Percentiles rank a stretch among this genome's conserved stretches.
Conservation (phyloP, 306 rosid species). For the Sphenostylis stenocarpa region DNA sequence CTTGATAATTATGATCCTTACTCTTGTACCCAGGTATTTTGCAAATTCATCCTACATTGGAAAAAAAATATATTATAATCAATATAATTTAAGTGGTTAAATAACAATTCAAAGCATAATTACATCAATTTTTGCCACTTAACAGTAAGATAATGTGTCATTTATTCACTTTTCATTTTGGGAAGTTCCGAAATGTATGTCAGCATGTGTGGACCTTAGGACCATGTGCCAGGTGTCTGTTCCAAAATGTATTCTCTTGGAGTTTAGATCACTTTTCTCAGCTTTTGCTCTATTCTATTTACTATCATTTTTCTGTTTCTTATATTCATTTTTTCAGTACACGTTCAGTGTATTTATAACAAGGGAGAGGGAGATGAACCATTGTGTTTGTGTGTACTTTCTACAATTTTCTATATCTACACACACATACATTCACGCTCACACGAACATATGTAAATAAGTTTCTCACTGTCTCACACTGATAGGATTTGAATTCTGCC, state of each 20-base stretch:
- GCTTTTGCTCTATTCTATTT: neutral
- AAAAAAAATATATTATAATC: too few species aligned
- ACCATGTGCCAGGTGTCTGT: neutral
- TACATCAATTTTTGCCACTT: too few species aligned
- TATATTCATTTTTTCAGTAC: neutral
- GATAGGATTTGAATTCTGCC: constrained; percentile 87
- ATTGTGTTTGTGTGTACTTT: neutral
- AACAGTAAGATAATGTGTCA: too few species aligned
- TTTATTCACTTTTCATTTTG: constrained; percentile 8
- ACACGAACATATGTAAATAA: neutral
- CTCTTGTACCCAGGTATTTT: too few species aligned
- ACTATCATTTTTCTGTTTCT: neutral
- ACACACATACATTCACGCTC: too few species aligned
- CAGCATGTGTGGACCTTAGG: neutral
- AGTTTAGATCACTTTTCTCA: neutral
- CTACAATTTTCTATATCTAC: neutral
- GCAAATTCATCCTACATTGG: too few species aligned
- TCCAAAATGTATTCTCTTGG: neutral
- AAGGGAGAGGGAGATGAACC: neutral
- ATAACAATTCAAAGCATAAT: too few species aligned
- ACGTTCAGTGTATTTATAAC: neutral
- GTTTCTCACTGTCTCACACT: constrained; percentile 15
- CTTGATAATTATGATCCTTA: too few species aligned
- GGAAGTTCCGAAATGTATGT: neutral
- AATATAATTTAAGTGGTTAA: too few species aligned